Base-by-base conservation (phyloP, 805 yeast species). In the Schwanniomyces pseudopolymorphus region DNA sequence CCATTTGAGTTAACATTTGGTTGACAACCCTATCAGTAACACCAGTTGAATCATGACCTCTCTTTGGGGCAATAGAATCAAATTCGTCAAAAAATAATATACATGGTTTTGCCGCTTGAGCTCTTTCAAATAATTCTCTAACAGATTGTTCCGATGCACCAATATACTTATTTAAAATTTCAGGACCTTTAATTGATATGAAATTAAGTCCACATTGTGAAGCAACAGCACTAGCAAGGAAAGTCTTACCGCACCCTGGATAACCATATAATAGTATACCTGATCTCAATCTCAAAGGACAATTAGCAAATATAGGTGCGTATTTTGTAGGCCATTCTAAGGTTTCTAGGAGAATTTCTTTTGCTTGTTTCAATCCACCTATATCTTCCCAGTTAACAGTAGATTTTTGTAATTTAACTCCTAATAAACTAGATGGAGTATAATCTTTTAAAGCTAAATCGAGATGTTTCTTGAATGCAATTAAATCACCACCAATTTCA, bases 31-130 rank as follows among this genome's bases (percentile, higher is more conserved):
- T 78, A 63, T 94, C 99, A 2, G 98, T 94, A 3, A 94, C 98
- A 46, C 98, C 98, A 0, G 98, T 91, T 1, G 96, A 88, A 62
- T 92, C 99, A 59, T 91, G 97, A 2, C 98, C 98, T 76, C 98
- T 84, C 63, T 91, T 91, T 0, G 98, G 98, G 0, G 98, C 97
- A 59, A 94, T 89, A 0, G 98, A 90, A 57, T 92, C 98, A 63
- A 92, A 91, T 60, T 92, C 97, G 67, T 92, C 98, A 65, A 92
- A 91, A 61, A 92, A 91, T 44, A 92, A 69, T 25, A 92, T 83
- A 58, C 97, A 92, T 0, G 97, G 97, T 58, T 88, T 89, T 2
- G 96, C 97, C 20, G 96, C 86, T 60, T 87, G 94, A 0, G 98
- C 99, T 26, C 96, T 76, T 53, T 91, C 97, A 63, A 94, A 94